A percentile compares a stretch with the other conserved stretches of the same genome.
phyloP scores from a whole-genome alignment of 805 yeast genomes.

The Kodamaea leandrae region DNA sequence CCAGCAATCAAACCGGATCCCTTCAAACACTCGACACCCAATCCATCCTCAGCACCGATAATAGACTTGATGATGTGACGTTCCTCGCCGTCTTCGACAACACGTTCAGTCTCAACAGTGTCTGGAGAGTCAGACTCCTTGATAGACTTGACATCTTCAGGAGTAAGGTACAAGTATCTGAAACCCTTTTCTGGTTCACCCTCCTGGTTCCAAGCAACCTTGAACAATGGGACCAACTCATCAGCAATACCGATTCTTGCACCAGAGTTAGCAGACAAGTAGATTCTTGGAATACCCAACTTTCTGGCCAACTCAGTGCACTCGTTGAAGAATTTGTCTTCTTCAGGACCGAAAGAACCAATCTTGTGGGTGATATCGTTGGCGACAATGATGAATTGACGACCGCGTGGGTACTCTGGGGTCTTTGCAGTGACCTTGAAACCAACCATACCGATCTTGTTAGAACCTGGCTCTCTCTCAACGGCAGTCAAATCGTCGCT shows the following conservation, averaged over 20 bases:
- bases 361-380: conserved; percentile 97
- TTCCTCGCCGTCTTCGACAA: conserved; percentile 81
- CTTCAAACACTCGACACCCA: conserved; percentile 97
- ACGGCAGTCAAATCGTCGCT: conserved; percentile 80
- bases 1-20: conserved; percentile 99
- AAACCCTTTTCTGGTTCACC: conserved; percentile 80
- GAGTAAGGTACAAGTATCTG: conserved; percentile 77
- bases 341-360: conserved; percentile 98
- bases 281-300: conserved; percentile 91
- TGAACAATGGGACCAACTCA: conserved; percentile 82
- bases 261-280: conserved; percentile 97
- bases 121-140: conserved; percentile 58
- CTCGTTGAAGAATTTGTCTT: conserved; percentile 86
- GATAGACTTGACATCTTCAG: conserved; percentile 58
- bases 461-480: conserved; percentile 94
- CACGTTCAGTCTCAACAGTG: conserved; percentile 69
- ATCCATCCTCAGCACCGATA: conserved; percentile 91
- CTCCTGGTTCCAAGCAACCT: conserved; percentile 89
- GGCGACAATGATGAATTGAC: conserved; percentile 89
- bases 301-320: conserved; percentile 90
- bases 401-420: conserved; percentile 95
- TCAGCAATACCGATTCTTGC: conserved; percentile 99
- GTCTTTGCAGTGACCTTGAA: conserved; percentile 89
- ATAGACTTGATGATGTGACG: conserved; percentile 80
- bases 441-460: conserved; percentile 96